Conservation (phyloP, 257 asterid genomes). For the Dorcoceras hygrometricum region DNA sequence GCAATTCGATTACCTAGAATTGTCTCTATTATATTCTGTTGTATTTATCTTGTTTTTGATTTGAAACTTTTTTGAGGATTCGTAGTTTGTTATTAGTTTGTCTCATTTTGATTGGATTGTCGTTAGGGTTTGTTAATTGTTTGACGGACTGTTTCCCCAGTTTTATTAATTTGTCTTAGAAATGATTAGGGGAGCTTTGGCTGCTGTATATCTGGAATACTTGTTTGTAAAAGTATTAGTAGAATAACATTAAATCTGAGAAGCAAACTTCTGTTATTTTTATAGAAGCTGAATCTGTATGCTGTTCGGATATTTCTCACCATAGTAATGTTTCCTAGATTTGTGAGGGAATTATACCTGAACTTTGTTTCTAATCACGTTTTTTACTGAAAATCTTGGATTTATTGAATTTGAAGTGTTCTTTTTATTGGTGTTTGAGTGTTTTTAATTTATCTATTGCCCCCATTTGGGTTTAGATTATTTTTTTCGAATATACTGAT, state of each 20-base stretch:
- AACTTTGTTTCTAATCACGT: background rate
- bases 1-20: background rate
- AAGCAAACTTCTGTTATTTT: background rate
- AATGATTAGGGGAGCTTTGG: too few species aligned
- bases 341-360: background rate
- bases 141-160: background rate
- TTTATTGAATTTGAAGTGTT: background rate
- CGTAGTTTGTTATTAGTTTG: background rate
- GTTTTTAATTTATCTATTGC: background rate
- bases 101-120: constrained; percentile 7
- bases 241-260: background rate
- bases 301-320: background rate
- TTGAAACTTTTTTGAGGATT: background rate
- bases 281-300: background rate
- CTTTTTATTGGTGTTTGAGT: background rate
- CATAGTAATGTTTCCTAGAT: background rate
- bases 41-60: background rate
- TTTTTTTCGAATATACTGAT: too few species aligned
- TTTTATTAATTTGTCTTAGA: background rate
- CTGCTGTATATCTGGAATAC: background rate
- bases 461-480: background rate
- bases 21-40: too few species aligned
- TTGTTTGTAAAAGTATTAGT: background rate
- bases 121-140: constrained; percentile 4
- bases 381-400: background rate